phyloP scores from a whole-genome alignment of 2,329 filamentous ascomycete species.

The Colletotrichum truncatum region DNA sequence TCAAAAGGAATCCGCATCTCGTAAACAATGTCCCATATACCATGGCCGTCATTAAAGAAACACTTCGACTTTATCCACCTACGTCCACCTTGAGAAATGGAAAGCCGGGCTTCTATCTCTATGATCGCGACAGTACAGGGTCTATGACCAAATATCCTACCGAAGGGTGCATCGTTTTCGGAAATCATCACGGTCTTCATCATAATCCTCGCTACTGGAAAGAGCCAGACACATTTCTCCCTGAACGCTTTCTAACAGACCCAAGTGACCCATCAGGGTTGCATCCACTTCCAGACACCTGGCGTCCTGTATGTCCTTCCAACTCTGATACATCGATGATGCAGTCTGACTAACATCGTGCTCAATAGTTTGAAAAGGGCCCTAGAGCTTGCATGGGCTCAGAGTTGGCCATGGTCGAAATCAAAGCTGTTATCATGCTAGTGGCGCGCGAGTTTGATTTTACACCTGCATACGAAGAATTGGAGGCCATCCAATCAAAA shows the following conservation, averaged over 20 bases:
- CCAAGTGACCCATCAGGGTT: neutral
- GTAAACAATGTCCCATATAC: slow-evolving; percentile 64
- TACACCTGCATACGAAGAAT: neutral
- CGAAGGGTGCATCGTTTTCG: slow-evolving; percentile 8
- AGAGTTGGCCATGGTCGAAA: slow-evolving; percentile 12
- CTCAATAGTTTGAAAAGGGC: slow-evolving; percentile 1
- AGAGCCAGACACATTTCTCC: neutral
- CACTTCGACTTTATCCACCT: slow-evolving; percentile 43
- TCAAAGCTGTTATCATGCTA: slow-evolving; percentile 5
- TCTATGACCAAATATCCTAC: neutral
- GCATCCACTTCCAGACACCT: neutral
- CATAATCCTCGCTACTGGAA: slow-evolving; percentile 12
- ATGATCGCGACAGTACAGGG: neutral
- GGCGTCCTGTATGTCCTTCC: slow-evolving; percentile 1
- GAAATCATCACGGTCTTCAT: slow-evolving; percentile 10
- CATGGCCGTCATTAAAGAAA: slow-evolving; percentile 48
- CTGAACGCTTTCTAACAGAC: neutral
- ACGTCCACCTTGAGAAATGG: slow-evolving; percentile 40
- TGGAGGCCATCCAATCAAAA: neutral
- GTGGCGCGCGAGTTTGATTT: slow-evolving; percentile 12
- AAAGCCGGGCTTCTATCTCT: neutral
- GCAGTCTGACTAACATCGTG: neutral
- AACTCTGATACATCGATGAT: neutral
- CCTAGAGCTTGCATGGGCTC: slow-evolving; percentile 15
- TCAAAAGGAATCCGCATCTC: slow-evolving; percentile 52